phyloP scores from a whole-genome alignment of 202 grass and related monocot genomes.

The Musa balbisiana region DNA sequence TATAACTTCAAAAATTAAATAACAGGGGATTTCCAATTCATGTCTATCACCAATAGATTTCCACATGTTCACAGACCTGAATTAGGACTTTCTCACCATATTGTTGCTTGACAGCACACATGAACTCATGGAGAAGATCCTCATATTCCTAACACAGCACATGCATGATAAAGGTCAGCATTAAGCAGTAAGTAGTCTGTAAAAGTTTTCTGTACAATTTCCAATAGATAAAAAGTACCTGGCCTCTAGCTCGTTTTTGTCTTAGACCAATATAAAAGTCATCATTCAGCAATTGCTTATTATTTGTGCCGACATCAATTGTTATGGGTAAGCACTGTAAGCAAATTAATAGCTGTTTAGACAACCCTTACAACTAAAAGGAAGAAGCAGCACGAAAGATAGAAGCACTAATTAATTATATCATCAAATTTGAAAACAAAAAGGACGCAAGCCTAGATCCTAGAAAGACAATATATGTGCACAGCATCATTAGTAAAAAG shows the following conservation, averaged over 20 bases:
- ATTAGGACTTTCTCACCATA: slow-evolving; percentile 97
- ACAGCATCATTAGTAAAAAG: not conserved
- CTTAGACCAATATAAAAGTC: slow-evolving; percentile 95
- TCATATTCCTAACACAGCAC: slow-evolving; percentile 60
- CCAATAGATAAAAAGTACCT: slow-evolving; percentile 29
- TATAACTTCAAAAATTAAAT: not conserved
- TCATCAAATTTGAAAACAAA: slow-evolving; percentile 13
- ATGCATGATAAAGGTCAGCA: slow-evolving; percentile 2
- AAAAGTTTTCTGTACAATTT: not conserved
- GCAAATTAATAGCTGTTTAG: not conserved
- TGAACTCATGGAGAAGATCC: slow-evolving; percentile 87
- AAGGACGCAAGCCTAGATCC: not conserved
- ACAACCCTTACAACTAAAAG: not conserved
- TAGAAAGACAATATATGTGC: not conserved
- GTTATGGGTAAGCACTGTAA: slow-evolving; percentile 90
- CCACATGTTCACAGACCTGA: slow-evolving; percentile 44
- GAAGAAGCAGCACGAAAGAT: slow-evolving; percentile 4
- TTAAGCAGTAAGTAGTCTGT: slow-evolving; percentile 16
- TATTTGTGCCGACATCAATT: slow-evolving; percentile 98
- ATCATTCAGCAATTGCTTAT: slow-evolving; percentile 73
- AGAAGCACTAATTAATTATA: slow-evolving; percentile 8
- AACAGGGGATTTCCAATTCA: no score
- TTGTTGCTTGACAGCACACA: slow-evolving; percentile 73
- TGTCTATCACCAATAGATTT: slow-evolving; percentile 2
- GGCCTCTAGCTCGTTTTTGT: slow-evolving; percentile 77